Percentiles rank a stretch among this genome's conserved stretches.
Conservation (phyloP, 768 basidiomycete species). For the Naganishia randhawae region DNA sequence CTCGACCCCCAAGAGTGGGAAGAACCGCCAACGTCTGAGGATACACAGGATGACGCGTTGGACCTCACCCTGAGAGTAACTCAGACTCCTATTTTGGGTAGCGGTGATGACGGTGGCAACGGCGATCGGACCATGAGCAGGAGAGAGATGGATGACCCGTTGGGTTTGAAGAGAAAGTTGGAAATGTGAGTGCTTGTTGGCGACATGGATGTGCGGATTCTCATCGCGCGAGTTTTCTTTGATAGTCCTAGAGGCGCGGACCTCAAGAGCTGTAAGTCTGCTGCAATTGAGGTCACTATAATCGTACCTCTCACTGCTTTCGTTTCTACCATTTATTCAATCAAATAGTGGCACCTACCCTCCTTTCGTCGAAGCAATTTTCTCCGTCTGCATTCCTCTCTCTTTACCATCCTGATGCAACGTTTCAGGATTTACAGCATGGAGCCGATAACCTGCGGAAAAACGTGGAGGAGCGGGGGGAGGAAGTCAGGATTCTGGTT, state of each 20-base stretch:
- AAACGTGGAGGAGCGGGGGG: conserved; percentile 83
- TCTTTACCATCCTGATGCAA: conserved; percentile 86
- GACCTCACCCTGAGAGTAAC: conserved; percentile 1
- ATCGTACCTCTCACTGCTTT: not conserved
- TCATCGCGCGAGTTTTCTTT: conserved; percentile 22
- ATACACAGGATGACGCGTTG: conserved; percentile 40
- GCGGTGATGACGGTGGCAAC: conserved; percentile 56
- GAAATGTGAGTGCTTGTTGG: conserved; percentile 54
- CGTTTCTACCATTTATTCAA: conserved; percentile 18
- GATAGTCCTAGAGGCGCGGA: conserved; percentile 66
- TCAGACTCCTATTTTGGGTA: conserved; percentile 60
- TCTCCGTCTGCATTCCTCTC: conserved; percentile 92
- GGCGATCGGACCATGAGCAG: not conserved
- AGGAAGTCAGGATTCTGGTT: conserved; percentile 89
- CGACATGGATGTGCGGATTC: conserved; percentile 54
- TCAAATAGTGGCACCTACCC: conserved; percentile 66
- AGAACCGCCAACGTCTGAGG: conserved; percentile 71
- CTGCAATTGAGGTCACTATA: not conserved
- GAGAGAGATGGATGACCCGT: conserved; percentile 48
- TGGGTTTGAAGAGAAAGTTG: conserved; percentile 60
- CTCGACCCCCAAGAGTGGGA: conserved; percentile 84
- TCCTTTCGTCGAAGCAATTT: conserved; percentile 88
- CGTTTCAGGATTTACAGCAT: conserved; percentile 79
- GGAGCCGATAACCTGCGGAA: conserved; percentile 71
- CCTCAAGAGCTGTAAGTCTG: conserved; percentile 53